Evolutionary conservation across 176 grass and related monocot species (phyloP).

Genomic region (Bonia amplexicaulis): DNA sequence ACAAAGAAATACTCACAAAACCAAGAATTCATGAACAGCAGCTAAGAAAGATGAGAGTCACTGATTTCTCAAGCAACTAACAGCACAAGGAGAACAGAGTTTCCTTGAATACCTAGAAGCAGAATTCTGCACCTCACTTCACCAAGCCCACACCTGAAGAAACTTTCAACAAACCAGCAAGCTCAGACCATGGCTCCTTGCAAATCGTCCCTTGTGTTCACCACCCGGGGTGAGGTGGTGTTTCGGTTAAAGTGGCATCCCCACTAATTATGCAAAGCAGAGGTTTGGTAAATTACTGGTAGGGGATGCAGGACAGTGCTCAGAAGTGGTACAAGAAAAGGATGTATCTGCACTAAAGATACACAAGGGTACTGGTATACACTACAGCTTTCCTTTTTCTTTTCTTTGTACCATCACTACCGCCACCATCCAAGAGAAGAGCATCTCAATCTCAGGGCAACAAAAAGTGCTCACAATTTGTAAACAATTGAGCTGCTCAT

Average conservation of each 20-base stretch:
- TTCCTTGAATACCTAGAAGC: slow-evolving; percentile 16
- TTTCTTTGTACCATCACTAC: slow-evolving; percentile 34
- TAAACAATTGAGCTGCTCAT: slow-evolving; percentile 33
- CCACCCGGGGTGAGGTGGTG: slow-evolving; percentile 21
- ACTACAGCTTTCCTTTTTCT: slow-evolving; percentile 18
- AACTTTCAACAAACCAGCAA: background rate
- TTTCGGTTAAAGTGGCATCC: slow-evolving; percentile 53
- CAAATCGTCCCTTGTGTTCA: slow-evolving; percentile 8
- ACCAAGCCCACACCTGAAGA: slow-evolving; percentile 13
- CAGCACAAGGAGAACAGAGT: background rate
- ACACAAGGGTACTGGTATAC: slow-evolving; percentile 14
- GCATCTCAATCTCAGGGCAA: background rate
- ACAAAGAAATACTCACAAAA: background rate
- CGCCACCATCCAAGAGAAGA: slow-evolving; percentile 32
- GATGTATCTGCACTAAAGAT: slow-evolving; percentile 38
- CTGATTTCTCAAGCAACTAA: background rate
- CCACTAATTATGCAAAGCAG: slow-evolving; percentile 49
- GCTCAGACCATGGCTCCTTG: slow-evolving; percentile 26
- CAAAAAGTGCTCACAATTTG: slow-evolving; percentile 24
- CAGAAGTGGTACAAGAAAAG: slow-evolving; percentile 38
- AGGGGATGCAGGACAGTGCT: slow-evolving; percentile 31
- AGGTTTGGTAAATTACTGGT: slow-evolving; percentile 61
- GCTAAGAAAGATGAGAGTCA: background rate
- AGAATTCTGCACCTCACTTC: slow-evolving; percentile 24
- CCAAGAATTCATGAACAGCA: slow-evolving; percentile 2